Conservation (phyloP, 2,329 filamentous ascomycete species). For the Cryphonectria naterciae region DNA sequence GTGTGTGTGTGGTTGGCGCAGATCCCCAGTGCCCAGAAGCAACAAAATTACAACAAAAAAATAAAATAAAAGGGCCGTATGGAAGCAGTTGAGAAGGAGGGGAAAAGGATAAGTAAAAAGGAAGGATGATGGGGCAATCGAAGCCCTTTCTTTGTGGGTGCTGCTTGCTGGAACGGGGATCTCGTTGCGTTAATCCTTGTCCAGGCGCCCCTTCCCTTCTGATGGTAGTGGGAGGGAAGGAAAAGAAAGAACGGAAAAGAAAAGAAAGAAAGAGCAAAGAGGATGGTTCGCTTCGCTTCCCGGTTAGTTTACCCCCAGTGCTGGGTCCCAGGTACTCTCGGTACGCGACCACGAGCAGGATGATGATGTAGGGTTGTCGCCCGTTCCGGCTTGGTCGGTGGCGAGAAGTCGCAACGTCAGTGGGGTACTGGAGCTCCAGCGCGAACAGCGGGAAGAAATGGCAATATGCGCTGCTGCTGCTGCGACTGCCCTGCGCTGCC, state of each 20-base stretch:
- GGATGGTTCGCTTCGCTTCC: constrained; percentile 28
- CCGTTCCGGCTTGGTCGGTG: constrained; percentile 27
- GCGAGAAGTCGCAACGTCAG: constrained; percentile 23
- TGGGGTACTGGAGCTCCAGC: constrained; percentile 21
- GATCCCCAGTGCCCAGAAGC: constrained; percentile 37
- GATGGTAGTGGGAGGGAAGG: neutral
- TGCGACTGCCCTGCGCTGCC: no score
- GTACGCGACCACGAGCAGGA: constrained; percentile 4
- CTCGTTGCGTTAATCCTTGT: constrained; percentile 22
- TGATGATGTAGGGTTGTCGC: constrained; percentile 19
- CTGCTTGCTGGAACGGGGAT: constrained; percentile 22
- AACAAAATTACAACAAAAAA: neutral
- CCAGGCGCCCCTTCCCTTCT: constrained; percentile 12
- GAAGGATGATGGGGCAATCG: constrained; percentile 31
- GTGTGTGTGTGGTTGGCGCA: constrained; percentile 56
- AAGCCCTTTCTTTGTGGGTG: constrained; percentile 20
- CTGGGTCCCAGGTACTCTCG: constrained; percentile 8
- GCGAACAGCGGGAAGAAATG: constrained; percentile 25
- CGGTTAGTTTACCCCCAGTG: constrained; percentile 22
- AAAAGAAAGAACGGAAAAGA: neutral
- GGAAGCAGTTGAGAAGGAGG: constrained; percentile 35
- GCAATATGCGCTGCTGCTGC: neutral
- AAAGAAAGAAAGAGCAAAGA: constrained; percentile 14
- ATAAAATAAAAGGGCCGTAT: constrained; percentile 27
- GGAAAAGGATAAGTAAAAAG: constrained; percentile 28